A percentile compares a stretch with the other conserved stretches of the same genome.
phyloP scores from a whole-genome alignment of 139 green algal species.

The Zygnema circumcarinatum region DNA sequence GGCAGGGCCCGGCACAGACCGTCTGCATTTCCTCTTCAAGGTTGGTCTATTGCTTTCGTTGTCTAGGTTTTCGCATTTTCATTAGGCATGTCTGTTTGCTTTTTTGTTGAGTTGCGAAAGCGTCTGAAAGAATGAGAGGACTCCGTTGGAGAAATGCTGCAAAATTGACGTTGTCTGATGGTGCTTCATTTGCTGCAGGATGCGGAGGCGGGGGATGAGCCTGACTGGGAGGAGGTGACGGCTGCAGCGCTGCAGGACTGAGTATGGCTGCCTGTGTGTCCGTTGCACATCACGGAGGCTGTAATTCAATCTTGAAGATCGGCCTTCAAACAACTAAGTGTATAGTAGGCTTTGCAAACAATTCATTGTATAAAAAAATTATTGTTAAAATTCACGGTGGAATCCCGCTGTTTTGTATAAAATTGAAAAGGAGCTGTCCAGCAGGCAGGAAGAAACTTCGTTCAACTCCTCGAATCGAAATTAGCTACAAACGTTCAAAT shows the following conservation, averaged over 20 bases:
- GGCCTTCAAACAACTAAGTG: no score
- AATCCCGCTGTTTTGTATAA: no score
- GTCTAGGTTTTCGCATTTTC: background rate
- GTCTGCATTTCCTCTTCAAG: slow-evolving; percentile 27
- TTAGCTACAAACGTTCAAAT: no score
- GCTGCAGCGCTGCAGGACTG: background rate
- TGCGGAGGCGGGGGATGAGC: slow-evolving; percentile 21
- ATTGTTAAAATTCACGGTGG: no score
- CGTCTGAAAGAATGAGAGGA: background rate
- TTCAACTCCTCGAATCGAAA: no score
- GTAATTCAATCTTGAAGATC: no score
- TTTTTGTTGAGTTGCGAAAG: background rate
- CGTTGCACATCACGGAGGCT: no score
- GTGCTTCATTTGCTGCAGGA: background rate
- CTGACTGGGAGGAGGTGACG: slow-evolving; percentile 16
- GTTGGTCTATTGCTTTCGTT: background rate
- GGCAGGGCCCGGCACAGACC: slow-evolving; percentile 17
- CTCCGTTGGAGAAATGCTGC: background rate
- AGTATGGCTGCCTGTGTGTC: no score
- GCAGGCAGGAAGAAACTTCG: no score
- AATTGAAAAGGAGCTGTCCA: no score
- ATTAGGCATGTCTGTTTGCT: background rate
- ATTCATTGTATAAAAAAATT: no score
- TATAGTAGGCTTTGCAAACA: no score
- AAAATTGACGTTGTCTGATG: background rate